A percentile compares a stretch with the other conserved stretches of the same genome.
phyloP scores from a whole-genome alignment of 2,329 filamentous ascomycete genomes.

The Falciphora oryzae region DNA sequence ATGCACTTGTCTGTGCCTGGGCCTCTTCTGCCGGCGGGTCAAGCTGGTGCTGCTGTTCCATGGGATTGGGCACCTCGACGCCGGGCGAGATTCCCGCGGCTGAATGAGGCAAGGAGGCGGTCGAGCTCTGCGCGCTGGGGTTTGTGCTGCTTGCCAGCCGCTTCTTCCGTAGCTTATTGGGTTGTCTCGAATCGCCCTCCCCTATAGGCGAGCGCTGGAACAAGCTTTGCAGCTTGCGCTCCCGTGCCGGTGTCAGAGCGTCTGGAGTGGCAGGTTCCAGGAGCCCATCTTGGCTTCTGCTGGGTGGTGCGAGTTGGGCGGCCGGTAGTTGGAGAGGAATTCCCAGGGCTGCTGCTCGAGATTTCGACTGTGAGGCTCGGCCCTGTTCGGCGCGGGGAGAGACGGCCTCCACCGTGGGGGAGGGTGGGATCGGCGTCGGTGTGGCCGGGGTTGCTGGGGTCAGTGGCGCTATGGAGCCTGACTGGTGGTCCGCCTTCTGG shows the following conservation, averaged over 20 bases:
- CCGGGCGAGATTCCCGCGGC: slow-evolving; percentile 41
- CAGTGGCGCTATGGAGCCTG: slow-evolving; percentile 26
- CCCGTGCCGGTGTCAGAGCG: slow-evolving; percentile 53
- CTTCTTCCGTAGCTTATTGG: slow-evolving; percentile 91
- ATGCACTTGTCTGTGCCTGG: not conserved
- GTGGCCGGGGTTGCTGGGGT: slow-evolving; percentile 19
- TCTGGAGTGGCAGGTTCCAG: slow-evolving; percentile 24
- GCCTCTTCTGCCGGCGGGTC: slow-evolving; percentile 2
- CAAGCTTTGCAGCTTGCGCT: slow-evolving; percentile 62
- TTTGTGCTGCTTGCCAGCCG: slow-evolving; percentile 69
- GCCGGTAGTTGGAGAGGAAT: not conserved
- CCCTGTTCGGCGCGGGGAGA: slow-evolving; percentile 4
- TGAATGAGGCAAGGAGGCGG: slow-evolving; percentile 59
- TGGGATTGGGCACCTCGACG: slow-evolving; percentile 39
- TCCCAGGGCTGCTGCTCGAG: slow-evolving; percentile 1
- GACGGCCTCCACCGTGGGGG: slow-evolving; percentile 9
- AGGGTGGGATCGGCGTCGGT: slow-evolving; percentile 14
- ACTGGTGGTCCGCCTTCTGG: slow-evolving; percentile 22
- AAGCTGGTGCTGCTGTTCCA: slow-evolving; percentile 28
- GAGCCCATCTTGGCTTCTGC: slow-evolving; percentile 42
- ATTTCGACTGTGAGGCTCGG: not conserved
- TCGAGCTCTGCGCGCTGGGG: slow-evolving; percentile 86
- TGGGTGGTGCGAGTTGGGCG: slow-evolving; percentile 17
- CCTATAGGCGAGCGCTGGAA: slow-evolving; percentile 64
- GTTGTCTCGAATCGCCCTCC: slow-evolving; percentile 62